Evolutionary conservation across 2,329 filamentous ascomycete genomes (phyloP), one percentile per base, ranked within the genome.

Genomic region (Colletotrichum falcatum): DNA sequence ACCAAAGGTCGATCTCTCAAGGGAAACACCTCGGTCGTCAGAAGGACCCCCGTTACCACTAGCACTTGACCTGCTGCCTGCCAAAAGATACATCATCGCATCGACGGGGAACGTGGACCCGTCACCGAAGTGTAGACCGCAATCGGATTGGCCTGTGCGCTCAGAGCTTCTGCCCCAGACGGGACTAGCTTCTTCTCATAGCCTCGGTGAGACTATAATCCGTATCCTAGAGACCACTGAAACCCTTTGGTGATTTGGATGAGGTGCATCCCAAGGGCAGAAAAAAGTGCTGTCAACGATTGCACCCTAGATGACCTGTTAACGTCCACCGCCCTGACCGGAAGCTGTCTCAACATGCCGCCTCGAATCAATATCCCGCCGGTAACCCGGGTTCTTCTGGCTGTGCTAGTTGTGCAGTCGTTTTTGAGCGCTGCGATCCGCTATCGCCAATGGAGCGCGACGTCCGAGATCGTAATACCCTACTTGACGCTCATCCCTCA

Each of bases 311-410:
- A 71, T 71, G 68, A 55, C 58, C 59, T 71, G 64, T 68, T 68
- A 20, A 68, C 64, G 68, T 59, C 33, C 64, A 53, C 65, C 65
- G 44, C 26, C 49, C 51, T 46, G 59, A 68, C 59, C 54, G 68
- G 64, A 71, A 71, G 58, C 68, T 56, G 44, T 71, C 48, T 76
- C 81, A 81, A 77, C 79, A 92, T 97, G 94, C 88, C 93, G 77
- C 87, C 91, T 64, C 91, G 95, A 85, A 88, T 98, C 83, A 98
- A 97, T 78, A 91, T 98, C 73, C 96, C 96, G 71, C 95, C 96
- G 37, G 89, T 97, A 75, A 98, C 96, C 58, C 92, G 96, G 73
- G 90, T 89, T 76, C 87, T 95, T 66, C 91, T 99, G 76, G 88
- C 92, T 78, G 87, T 87, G 71, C 88, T 97, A 69, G 81, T 94